Percentiles rank a stretch among this genome's conserved stretches.
These are phyloP conservation scores for Irpex lacteus DNA, from an alignment of 1,284 basidiomycete genomes.

Conservation along the genomic window DNA sequence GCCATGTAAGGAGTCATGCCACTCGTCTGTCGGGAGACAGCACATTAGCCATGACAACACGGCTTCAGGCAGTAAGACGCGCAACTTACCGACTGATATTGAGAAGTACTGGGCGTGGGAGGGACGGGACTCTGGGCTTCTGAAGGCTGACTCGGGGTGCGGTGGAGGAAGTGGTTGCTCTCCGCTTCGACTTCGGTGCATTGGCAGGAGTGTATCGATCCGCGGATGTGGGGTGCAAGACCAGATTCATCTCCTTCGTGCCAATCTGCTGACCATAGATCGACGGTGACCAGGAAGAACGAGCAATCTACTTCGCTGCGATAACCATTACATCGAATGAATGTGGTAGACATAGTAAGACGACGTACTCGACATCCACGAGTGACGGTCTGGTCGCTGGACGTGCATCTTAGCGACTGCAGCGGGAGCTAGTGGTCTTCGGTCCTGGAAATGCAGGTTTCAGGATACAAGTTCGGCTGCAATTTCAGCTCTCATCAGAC, in stretches of 20 bases:
- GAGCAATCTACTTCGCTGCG: slow-evolving; percentile 78
- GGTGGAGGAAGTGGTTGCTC: slow-evolving; percentile 31
- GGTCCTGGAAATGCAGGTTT: slow-evolving; percentile 56
- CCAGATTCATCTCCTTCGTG: slow-evolving; percentile 80
- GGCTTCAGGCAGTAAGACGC: slow-evolving; percentile 1
- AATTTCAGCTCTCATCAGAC: slow-evolving; percentile 18
- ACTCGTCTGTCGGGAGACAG: slow-evolving; percentile 24
- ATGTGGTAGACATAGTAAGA: slow-evolving; percentile 15
- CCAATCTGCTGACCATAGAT: slow-evolving; percentile 83
- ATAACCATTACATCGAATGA: slow-evolving; percentile 2
- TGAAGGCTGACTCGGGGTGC: slow-evolving; percentile 20
- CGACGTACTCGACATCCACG: slow-evolving; percentile 74
- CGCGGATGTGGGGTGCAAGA: slow-evolving; percentile 76
- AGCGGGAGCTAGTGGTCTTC: slow-evolving; percentile 85
- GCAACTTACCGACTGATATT: slow-evolving; percentile 26
- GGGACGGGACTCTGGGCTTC: slow-evolving; percentile 23
- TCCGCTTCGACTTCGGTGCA: slow-evolving; percentile 43
- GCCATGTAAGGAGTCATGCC: slow-evolving; percentile 36
- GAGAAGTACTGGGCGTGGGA: slow-evolving; percentile 15
- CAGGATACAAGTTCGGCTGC: slow-evolving; percentile 8
- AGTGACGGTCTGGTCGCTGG: slow-evolving; percentile 59
- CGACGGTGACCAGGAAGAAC: slow-evolving; percentile 85
- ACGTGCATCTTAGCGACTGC: slow-evolving; percentile 83
- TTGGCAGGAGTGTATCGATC: slow-evolving; percentile 66
- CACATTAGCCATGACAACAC: slow-evolving; percentile 4